Evolutionary conservation across 1,139 yeast species (phyloP), one percentile per base, ranked within the genome.

Genomic region (Debaryomyces psychrophilus): DNA sequence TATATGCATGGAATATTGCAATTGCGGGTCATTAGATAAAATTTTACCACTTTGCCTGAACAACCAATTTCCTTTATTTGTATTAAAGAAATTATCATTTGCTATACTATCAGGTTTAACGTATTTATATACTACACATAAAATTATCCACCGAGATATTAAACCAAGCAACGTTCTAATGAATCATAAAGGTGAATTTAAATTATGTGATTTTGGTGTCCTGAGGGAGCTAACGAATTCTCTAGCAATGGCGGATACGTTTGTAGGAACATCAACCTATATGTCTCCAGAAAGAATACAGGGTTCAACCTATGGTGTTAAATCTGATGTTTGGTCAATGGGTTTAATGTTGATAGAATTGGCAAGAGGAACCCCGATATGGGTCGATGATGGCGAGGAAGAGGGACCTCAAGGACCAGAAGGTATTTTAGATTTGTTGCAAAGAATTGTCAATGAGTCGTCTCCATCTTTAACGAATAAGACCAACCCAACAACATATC

Each of bases 201-300:
- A 89, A 62, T 73, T 90, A 26, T 88, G 96, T 66, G 98, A 92
- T 67, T 92, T 92, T 69, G 98, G 99, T 9, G 99, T 93, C 6
- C 83, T 92, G 33, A 82, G 97, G 52, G 96, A 90, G 62, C 76
- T 93, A 49, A 88, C 90, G 48, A 90, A 92, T 63, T 90, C 97
- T 0, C 79, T 93, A 50, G 79, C 79, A 20, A 69, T 73, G 73
- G 98, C 97, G 0, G 97, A 93, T 57, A 93, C 98, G 0, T 93
- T 93, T 73, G 98, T 93, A 8, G 99, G 99, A 1, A 93, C 99
- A 0, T 90, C 97, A 1, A 90, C 96, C 1, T 93, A 93, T 61
- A 93, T 93, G 99, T 90, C 96, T 1, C 99, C 99, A 0, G 99
- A 93, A 61, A 79, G 99, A 53, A 93, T 93, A 47, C 97, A 90